Percentiles rank a stretch among this genome's conserved stretches.
phyloP scores from a whole-genome alignment of 345 rosid genomes.

The Toxicodendron radicans region DNA sequence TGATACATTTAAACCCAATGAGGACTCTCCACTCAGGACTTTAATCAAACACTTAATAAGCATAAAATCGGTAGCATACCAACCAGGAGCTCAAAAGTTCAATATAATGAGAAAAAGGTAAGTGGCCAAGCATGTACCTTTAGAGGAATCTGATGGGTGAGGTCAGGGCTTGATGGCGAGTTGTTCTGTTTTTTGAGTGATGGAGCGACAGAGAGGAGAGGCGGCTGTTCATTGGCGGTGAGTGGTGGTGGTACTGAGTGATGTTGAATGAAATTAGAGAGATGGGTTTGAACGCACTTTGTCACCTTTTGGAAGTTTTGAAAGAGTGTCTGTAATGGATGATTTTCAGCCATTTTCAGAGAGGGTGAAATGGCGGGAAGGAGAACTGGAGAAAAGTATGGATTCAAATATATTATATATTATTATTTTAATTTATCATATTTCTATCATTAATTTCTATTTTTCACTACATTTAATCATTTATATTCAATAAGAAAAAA shows the following conservation, averaged over 20 bases:
- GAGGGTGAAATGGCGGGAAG: neutral
- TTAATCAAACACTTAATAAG: constrained; percentile 47
- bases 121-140: constrained; percentile 37
- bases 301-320: constrained; percentile 46
- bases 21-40: constrained; percentile 31
- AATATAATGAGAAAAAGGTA: neutral
- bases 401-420: no score
- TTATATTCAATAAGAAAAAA: no score
- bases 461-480: no score
- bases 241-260: constrained; percentile 7
- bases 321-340: constrained; percentile 48
- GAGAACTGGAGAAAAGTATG: neutral
- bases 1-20: neutral
- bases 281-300: constrained; percentile 50
- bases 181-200: constrained; percentile 20
- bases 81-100: neutral
- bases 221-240: constrained; percentile 28
- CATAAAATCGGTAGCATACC: neutral
- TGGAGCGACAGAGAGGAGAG: constrained; percentile 36
- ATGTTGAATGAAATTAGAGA: constrained; percentile 45
- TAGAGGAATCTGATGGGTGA: constrained; percentile 28
- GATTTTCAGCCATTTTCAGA: constrained; percentile 46
- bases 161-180: constrained; percentile 19
- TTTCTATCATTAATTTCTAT: no score
- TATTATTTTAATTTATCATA: no score